These are phyloP conservation scores for Drechslerella dactyloides DNA, from an alignment of 2,329 filamentous ascomycete species.

Conservation along the genomic window DNA sequence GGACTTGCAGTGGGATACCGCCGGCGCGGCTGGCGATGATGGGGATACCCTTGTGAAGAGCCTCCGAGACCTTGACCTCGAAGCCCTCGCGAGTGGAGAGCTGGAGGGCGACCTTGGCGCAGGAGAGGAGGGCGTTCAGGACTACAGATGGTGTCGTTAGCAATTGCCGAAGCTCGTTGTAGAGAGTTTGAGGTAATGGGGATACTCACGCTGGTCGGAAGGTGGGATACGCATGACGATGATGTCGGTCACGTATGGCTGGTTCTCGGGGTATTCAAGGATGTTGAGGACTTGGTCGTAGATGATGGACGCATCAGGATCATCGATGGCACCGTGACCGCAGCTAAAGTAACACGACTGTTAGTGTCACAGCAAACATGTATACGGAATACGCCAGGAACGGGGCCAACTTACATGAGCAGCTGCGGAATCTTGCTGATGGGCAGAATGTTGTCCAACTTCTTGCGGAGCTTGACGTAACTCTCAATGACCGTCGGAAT, in stretches of 20 bases:
- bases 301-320: conserved; percentile 75
- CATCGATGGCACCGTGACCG: conserved; percentile 80
- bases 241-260: conserved; percentile 69
- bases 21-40: conserved; percentile 77
- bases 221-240: conserved; percentile 78
- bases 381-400: not conserved
- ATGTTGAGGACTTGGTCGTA: conserved; percentile 74
- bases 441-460: conserved; percentile 63
- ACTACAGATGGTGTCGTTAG: conserved; percentile 57
- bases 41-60: conserved; percentile 78
- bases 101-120: conserved; percentile 75
- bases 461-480: conserved; percentile 74
- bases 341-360: conserved; percentile 58
- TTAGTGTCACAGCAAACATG: not conserved
- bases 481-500: conserved; percentile 77
- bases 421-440: conserved; percentile 70
- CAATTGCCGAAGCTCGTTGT: not conserved
- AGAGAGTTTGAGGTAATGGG: not conserved
- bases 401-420: conserved; percentile 64
- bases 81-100: conserved; percentile 83
- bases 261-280: conserved; percentile 67
- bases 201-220: conserved; percentile 69
- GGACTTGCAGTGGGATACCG: conserved; percentile 80
- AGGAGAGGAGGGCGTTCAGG: conserved; percentile 76
- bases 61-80: conserved; percentile 85